Conservation (phyloP, 2,329 filamentous ascomycete species). For the Beauveria scarabaeidicola region DNA sequence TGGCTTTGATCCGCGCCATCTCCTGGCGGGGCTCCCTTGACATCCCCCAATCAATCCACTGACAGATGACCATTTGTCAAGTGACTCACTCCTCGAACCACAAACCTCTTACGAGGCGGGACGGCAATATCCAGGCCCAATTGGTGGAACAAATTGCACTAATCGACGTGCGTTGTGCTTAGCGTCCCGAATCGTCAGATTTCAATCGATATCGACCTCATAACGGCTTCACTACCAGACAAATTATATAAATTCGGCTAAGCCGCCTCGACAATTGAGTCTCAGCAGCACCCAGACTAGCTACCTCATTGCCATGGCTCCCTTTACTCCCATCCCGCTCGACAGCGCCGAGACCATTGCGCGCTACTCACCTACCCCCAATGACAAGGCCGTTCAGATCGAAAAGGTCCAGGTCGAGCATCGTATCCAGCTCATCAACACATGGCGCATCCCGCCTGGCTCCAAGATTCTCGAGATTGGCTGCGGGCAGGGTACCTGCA, state of each 20-base stretch:
- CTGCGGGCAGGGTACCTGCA: conserved; percentile 52
- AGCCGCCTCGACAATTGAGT: background rate
- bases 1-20: background rate
- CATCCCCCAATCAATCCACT: background rate
- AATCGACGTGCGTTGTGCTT: background rate
- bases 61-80: background rate
- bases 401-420: conserved; percentile 24
- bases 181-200: background rate
- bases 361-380: conserved; percentile 7
- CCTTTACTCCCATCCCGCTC: conserved; percentile 8
- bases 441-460: conserved; percentile 29
- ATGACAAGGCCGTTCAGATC: conserved; percentile 10
- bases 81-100: conserved; percentile 5
- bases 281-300: background rate
- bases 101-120: background rate
- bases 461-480: conserved; percentile 46
- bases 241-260: background rate
- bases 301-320: conserved; percentile 2
- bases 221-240: background rate
- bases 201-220: background rate
- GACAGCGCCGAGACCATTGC: conserved; percentile 5
- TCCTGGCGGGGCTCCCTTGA: background rate
- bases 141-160: background rate
- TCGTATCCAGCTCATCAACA: conserved; percentile 26
- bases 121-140: background rate